These are phyloP conservation scores for Dryadomyces quercivorus DNA, from an alignment of 2,329 filamentous ascomycete genomes.

Conservation along the genomic window DNA sequence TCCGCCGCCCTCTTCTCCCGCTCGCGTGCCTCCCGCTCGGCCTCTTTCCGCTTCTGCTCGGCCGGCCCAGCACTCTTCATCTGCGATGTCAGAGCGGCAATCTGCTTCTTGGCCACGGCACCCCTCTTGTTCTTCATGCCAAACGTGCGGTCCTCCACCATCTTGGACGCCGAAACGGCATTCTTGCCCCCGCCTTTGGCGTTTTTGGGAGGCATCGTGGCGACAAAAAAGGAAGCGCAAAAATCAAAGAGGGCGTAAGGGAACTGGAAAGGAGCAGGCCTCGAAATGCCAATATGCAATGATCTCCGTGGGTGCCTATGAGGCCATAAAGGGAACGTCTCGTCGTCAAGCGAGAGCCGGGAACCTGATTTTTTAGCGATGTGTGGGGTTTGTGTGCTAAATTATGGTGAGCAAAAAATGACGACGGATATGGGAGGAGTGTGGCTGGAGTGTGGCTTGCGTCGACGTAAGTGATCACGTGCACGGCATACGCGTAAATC, in stretches of 20 bases:
- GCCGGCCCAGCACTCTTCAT: conserved; percentile 63
- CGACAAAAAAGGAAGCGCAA: conserved; percentile 11
- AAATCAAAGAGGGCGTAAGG: neutral
- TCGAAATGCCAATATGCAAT: neutral
- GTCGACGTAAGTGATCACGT: neutral
- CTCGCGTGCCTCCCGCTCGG: conserved; percentile 55
- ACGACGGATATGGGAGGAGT: neutral
- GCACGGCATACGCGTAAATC: neutral
- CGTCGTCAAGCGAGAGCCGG: neutral
- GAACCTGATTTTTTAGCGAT: neutral
- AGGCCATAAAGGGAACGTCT: neutral
- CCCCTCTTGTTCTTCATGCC: conserved; percentile 99
- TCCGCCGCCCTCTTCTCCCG: conserved; percentile 89
- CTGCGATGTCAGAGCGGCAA: conserved; percentile 69
- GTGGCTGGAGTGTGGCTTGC: neutral
- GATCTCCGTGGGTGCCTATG: neutral
- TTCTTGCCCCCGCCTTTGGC: conserved; percentile 40
- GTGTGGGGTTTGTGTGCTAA: conserved; percentile 2
- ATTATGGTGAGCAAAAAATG: neutral
- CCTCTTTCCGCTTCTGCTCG: conserved; percentile 72
- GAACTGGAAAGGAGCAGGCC: neutral
- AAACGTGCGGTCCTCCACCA: conserved; percentile 90
- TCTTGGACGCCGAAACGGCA: conserved; percentile 39
- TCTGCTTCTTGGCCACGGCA: conserved; percentile 76
- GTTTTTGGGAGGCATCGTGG: conserved; percentile 64